These are phyloP conservation scores for Parastagonospora nodorum DNA, from an alignment of 2,329 filamentous ascomycete genomes.

Conservation along the genomic window DNA sequence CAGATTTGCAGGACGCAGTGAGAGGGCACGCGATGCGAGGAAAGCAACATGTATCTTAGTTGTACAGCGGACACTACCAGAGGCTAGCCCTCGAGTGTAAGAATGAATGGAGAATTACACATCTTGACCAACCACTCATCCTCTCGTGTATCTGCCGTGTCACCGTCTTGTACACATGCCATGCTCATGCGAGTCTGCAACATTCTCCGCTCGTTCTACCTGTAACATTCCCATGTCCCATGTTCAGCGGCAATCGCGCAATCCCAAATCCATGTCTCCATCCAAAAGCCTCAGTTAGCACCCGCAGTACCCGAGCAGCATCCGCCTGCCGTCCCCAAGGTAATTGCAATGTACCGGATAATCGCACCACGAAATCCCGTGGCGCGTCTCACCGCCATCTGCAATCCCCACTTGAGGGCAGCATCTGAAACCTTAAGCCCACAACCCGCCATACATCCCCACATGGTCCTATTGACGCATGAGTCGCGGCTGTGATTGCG, in stretches of 20 bases:
- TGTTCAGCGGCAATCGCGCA: background rate
- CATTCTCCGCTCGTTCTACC: background rate
- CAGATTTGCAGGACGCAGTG: background rate
- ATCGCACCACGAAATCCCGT: background rate
- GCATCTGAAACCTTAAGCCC: slow-evolving; percentile 3
- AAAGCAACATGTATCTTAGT: slow-evolving; percentile 6
- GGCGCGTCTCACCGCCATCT: slow-evolving; percentile 1
- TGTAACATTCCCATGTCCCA: background rate
- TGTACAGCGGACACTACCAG: background rate
- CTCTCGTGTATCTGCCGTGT: background rate
- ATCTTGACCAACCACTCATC: background rate
- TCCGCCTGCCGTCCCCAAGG: background rate
- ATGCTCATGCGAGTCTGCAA: background rate
- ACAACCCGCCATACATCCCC: background rate
- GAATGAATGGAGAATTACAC: background rate
- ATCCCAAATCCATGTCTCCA: no score
- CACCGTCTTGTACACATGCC: background rate
- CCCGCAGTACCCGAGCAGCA: background rate
- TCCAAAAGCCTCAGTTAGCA: slow-evolving; percentile 2
- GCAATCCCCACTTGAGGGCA: background rate
- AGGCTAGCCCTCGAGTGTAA: slow-evolving; percentile 3
- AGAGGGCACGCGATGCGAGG: slow-evolving; percentile 6
- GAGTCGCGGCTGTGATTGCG: background rate
- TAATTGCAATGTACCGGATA: background rate
- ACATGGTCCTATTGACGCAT: slow-evolving; percentile 2